phyloP scores from a whole-genome alignment of 192 early-diverging fungal species.

The Funneliformis mosseae region DNA sequence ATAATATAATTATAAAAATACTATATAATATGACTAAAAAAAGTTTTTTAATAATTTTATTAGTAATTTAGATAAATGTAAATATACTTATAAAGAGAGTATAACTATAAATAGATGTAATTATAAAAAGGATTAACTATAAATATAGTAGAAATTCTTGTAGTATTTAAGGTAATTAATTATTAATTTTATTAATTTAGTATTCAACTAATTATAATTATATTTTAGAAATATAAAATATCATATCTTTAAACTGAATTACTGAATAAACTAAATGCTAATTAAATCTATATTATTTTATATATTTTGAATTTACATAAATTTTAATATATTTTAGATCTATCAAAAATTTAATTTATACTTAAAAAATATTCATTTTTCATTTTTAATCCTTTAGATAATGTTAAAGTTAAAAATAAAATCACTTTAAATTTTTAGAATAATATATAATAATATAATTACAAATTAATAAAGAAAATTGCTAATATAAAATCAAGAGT shows the following conservation, averaged over 20 bases:
- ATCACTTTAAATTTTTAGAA: not conserved
- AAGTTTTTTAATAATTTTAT: no score
- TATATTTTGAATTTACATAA: not conserved
- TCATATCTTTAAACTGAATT: not conserved
- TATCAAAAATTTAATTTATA: not conserved
- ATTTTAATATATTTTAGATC: not conserved
- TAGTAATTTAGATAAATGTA: no score
- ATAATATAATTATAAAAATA: no score
- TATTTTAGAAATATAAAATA: not conserved
- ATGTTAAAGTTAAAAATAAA: not conserved
- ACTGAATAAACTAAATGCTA: conserved; percentile 1
- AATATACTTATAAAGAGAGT: no score
- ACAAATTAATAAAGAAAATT: not conserved
- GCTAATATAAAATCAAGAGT: not conserved
- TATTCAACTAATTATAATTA: not conserved
- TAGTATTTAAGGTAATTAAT: no score
- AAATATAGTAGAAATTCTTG: not conserved
- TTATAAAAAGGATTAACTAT: not conserved
- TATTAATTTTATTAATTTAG: no score
- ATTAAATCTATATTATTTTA: not conserved
- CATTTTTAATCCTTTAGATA: not conserved
- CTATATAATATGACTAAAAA: no score
- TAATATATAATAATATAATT: not conserved
- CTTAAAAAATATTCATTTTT: not conserved
- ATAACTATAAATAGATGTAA: no score